These are phyloP conservation scores for Morella rubra DNA, from an alignment of 306 rosid genomes.

Conservation along the genomic window DNA sequence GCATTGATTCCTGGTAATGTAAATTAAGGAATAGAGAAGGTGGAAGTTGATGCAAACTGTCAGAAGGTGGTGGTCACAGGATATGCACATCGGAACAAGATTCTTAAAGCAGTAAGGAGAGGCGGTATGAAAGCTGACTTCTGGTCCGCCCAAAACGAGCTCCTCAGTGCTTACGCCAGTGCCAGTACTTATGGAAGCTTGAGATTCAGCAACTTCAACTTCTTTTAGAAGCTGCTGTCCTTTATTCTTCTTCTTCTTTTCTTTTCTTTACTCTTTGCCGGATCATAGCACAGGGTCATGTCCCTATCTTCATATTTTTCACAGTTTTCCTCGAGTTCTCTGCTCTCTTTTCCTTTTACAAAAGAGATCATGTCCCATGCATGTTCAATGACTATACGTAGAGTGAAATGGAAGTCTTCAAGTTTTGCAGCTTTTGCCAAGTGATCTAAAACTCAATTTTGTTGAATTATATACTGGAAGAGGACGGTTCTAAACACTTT, in stretches of 20 bases:
- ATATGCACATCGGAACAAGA: conserved; percentile 71
- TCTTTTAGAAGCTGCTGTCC: conserved; percentile 46
- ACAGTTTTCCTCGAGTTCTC: neutral
- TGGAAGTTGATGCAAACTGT: conserved; percentile 73
- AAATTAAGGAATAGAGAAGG: conserved; percentile 74
- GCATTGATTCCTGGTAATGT: neutral
- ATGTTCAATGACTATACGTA: conserved; percentile 19
- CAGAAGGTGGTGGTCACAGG: conserved; percentile 79
- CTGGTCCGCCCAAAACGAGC: conserved; percentile 83
- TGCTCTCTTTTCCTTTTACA: conserved; percentile 10
- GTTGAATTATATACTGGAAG: conserved; percentile 2
- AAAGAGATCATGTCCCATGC: conserved; percentile 22
- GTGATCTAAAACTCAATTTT: neutral
- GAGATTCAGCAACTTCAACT: conserved; percentile 54
- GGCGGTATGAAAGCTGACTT: conserved; percentile 91
- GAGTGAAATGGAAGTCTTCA: conserved; percentile 12
- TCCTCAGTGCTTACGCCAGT: conserved; percentile 65
- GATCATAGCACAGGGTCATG: neutral
- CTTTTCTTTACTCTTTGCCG: neutral
- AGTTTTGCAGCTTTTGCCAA: conserved; percentile 15
- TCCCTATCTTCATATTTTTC: neutral
- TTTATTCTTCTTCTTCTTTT: neutral
- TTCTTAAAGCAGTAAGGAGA: conserved; percentile 82
- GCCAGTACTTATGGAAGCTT: conserved; percentile 40
- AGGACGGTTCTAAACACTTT: neutral